These are phyloP conservation scores for Diphasiastrum complanatum DNA, from an alignment of 83 land plant genomes.

Conservation along the genomic window DNA sequence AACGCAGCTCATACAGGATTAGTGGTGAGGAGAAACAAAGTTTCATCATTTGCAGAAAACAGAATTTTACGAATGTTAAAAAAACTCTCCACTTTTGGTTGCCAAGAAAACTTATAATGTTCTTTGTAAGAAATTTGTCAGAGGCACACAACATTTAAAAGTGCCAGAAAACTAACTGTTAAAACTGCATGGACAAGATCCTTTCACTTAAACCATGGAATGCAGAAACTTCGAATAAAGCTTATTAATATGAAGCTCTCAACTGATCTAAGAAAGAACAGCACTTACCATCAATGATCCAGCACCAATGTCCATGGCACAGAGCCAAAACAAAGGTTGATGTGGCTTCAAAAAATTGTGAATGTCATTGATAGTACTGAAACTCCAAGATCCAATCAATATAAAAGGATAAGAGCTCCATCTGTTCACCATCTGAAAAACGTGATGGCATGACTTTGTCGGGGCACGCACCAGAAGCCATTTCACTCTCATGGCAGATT, in stretches of 20 bases:
- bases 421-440: constrained; percentile 61
- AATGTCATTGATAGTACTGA: constrained; percentile 81
- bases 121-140: not conserved
- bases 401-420: constrained; percentile 94
- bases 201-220: not conserved
- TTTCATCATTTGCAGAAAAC: too few relatives aligned
- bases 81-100: too few relatives aligned
- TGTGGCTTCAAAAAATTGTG: constrained; percentile 76
- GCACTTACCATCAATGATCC: constrained; percentile 73
- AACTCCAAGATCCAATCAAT: constrained; percentile 86
- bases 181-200: not conserved
- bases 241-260: not conserved
- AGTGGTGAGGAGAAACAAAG: too few relatives aligned
- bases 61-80: too few relatives aligned
- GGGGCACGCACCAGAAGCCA: too few relatives aligned
- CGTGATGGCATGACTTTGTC: too few relatives aligned
- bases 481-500: too few relatives aligned
- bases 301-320: constrained; percentile 72
- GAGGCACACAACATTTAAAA: not conserved
- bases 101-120: not conserved
- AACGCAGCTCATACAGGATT: too few relatives aligned
- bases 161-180: not conserved
- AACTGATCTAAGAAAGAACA: not conserved
- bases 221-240: not conserved
- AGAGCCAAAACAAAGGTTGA: constrained; percentile 75